Percentiles rank a stretch among this genome's conserved stretches.
Evolutionary conservation across 2,329 filamentous ascomycete species (phyloP).

Genomic region (Aphanoascus verrucosus): DNA sequence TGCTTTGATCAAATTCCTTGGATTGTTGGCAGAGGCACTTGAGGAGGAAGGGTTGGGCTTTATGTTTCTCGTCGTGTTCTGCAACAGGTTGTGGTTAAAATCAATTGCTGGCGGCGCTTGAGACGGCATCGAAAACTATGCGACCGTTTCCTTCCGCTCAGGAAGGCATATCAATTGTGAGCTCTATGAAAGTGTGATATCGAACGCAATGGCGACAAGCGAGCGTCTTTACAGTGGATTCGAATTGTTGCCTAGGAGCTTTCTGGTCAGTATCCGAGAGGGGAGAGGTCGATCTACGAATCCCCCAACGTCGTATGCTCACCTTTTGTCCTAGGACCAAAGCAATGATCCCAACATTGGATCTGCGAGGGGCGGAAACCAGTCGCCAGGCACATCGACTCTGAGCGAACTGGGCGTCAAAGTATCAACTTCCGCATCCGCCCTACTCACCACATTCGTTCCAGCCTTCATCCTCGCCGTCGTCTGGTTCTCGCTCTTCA

Average conservation of each 20-base stretch:
- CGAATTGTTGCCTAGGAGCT: neutral
- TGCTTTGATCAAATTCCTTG: neutral
- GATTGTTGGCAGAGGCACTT: neutral
- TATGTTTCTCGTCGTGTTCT: neutral
- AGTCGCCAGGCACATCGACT: conserved; percentile 26
- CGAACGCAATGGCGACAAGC: neutral
- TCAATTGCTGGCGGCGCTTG: neutral
- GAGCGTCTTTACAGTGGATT: neutral
- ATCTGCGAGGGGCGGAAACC: conserved; percentile 32
- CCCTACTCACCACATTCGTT: conserved; percentile 40
- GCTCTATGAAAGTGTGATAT: neutral
- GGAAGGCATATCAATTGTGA: neutral
- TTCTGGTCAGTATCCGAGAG: neutral
- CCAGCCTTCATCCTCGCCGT: conserved; percentile 37
- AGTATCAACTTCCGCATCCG: conserved; percentile 41
- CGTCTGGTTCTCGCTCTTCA: conserved; percentile 37
- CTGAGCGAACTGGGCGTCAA: conserved; percentile 23
- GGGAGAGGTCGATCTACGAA: neutral
- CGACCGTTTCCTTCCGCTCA: neutral
- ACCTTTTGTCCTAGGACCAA: conserved; percentile 23
- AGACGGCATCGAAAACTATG: neutral
- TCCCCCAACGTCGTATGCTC: neutral
- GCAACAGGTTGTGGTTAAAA: too few species aligned
- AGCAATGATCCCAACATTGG: conserved; percentile 35
- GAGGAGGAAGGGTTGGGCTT: neutral